Base-by-base conservation (phyloP, 495 filamentous ascomycete species). In the Cercophora newfieldiana region DNA sequence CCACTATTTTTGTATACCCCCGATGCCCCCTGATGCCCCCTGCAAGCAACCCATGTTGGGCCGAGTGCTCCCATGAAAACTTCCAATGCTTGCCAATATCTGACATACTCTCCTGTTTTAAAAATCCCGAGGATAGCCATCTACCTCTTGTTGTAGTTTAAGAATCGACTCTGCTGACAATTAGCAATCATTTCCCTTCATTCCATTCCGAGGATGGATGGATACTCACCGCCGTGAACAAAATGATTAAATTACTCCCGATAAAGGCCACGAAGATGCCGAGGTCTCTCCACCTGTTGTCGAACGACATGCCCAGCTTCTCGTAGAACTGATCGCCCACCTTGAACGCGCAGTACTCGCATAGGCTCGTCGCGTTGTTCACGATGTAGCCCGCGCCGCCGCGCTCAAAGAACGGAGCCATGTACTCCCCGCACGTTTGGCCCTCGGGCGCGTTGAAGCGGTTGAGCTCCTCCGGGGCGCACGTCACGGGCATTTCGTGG, bases 301-400 rank as follows among this genome's bases (percentile, higher is more conserved):
- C 80, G 64, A 87, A 96, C 16, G 69, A 76, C 72, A 93, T 85
- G 0, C 82, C 82, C 16, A 95, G 80, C 0, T 84, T 79, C 50
- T 79, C 69, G 61, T 91, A 95, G 68, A 94, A 95, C 74, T 95
- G 81, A 67, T 95, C 89, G 47, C 92, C 91, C 26, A 90, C 79
- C 51, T 82, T 88, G 73, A 85, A 94, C 21, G 91, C 90, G 70
- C 92, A 96, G 72, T 93, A 94, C 65, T 89, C 73, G 74, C 92
- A 96, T 4, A 75, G 75, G 18, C 76, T 83, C 0, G 88, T 90
- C 0, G 80, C 79, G 67, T 89, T 88, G 54, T 81, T 77, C n/a
- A 87, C 81, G 18, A 94, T 70, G 70, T 94, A 94, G 0, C 91
- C 91, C 0, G 86, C 71, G 0, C 88, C 91, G 22, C 85, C 85